A percentile compares a stretch with the other conserved stretches of the same genome.
Evolutionary conservation across 2,329 filamentous ascomycete genomes (phyloP).

Genomic region (Laburnicola sp.): DNA sequence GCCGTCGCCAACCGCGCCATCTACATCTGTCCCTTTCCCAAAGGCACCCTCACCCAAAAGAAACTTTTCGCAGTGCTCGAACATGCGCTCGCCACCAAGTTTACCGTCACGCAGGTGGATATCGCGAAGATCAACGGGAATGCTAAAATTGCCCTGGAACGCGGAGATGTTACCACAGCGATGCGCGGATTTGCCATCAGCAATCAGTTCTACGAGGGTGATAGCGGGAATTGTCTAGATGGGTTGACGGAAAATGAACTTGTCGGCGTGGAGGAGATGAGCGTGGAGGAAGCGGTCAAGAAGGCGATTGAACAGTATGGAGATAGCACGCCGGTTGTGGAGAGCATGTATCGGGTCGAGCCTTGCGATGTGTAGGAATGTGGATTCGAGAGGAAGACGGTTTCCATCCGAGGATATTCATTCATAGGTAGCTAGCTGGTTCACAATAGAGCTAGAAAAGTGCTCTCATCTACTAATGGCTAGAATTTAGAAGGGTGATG

Average conservation of each 20-base stretch:
- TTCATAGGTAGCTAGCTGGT: too few relatives aligned
- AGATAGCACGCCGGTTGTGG: slow-evolving; percentile 26
- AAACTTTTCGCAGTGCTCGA: slow-evolving; percentile 31
- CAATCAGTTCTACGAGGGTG: slow-evolving; percentile 41
- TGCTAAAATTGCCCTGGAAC: slow-evolving; percentile 30
- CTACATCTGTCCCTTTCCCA: slow-evolving; percentile 31
- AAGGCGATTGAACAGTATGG: slow-evolving; percentile 31
- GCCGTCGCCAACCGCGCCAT: slow-evolving; percentile 32
- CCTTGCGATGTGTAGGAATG: slow-evolving; percentile 31
- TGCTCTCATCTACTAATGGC: too few relatives aligned
- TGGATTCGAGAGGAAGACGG: too few relatives aligned
- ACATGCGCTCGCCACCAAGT: slow-evolving; percentile 21
- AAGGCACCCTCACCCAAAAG: slow-evolving; percentile 29
- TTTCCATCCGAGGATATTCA: too few relatives aligned
- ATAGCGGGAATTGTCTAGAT: slow-evolving; percentile 30
- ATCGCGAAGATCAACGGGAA: slow-evolving; percentile 34
- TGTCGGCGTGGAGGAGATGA: slow-evolving; percentile 31
- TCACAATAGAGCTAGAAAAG: too few relatives aligned
- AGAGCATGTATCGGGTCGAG: slow-evolving; percentile 35
- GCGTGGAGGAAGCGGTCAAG: slow-evolving; percentile 33
- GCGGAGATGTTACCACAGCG: slow-evolving; percentile 29
- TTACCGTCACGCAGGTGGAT: slow-evolving; percentile 32
- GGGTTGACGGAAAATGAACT: slow-evolving; percentile 33
- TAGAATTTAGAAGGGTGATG: too few relatives aligned
- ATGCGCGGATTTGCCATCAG: slow-evolving; percentile 37